Percentiles rank a stretch among this genome's conserved stretches.
Conservation (phyloP, 129 eudicot genomes). For the Escallonia rubra region DNA sequence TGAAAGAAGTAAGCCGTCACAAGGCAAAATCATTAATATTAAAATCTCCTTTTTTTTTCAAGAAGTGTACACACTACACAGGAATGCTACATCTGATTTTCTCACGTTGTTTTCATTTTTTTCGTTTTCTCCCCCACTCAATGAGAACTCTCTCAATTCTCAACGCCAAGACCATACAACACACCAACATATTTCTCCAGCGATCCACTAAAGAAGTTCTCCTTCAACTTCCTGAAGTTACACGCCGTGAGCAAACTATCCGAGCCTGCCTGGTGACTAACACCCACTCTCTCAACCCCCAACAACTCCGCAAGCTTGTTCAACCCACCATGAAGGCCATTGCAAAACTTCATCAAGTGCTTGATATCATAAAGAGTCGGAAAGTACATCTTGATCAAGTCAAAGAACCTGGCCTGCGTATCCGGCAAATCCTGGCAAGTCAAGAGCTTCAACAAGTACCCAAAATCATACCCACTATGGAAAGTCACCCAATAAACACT, state of each 20-base stretch:
- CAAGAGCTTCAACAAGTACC: slow-evolving; percentile 42
- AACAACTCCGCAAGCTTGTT: slow-evolving; percentile 43
- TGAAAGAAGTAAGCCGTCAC: slow-evolving; percentile 12
- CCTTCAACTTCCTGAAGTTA: slow-evolving; percentile 39
- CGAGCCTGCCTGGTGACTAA: slow-evolving; percentile 47
- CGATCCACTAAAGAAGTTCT: slow-evolving; percentile 36
- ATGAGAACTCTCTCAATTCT: slow-evolving; percentile 19
- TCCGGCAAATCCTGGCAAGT: slow-evolving; percentile 39
- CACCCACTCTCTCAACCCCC: slow-evolving; percentile 44
- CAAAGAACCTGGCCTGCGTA: slow-evolving; percentile 27
- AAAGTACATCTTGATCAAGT: slow-evolving; percentile 31
- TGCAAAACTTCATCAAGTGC: slow-evolving; percentile 45
- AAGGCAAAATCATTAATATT: slow-evolving; percentile 1
- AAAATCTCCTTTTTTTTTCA: slow-evolving; percentile 8
- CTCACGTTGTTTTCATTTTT: slow-evolving; percentile 6
- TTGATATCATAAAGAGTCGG: slow-evolving; percentile 40
- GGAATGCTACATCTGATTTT: slow-evolving; percentile 19
- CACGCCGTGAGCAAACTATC: slow-evolving; percentile 42
- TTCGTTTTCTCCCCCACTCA: slow-evolving; percentile 11
- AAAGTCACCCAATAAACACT: slow-evolving; percentile 41
- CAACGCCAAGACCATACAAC: slow-evolving; percentile 44
- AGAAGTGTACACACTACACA: slow-evolving; percentile 13
- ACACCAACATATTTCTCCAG: slow-evolving; percentile 41
- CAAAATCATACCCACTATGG: slow-evolving; percentile 47
- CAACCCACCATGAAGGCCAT: slow-evolving; percentile 44